Evolutionary conservation across 148 eudicot genomes (phyloP), one percentile per base, ranked within the genome.

Genomic region (Spergularia marina): DNA sequence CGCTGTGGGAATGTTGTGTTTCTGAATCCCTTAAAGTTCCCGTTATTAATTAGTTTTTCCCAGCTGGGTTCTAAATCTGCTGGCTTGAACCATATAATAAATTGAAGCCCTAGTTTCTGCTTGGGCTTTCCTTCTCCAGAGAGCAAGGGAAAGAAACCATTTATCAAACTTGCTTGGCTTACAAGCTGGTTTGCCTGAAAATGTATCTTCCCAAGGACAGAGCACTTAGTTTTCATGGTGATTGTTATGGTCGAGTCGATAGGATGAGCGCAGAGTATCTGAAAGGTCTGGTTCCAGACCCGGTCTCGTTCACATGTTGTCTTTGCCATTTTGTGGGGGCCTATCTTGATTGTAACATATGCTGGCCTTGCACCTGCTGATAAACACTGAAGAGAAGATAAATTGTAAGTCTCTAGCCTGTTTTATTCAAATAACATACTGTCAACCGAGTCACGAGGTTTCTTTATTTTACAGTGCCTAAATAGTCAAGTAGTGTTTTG

Each of bases 221-320:
- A 78, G 52, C 89, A 86, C 71, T 85, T 92, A 53, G 89, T 87
- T 81, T 85, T 90, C 77, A 95, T 76, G 54, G 91, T 83, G 65
- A 95, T 86, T 53, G 89, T 90, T 81, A 95, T 80, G 39, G 73
- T 82, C 20, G 97, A 76, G 14, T 90, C 84, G 0, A 84, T 79
- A 5, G 90, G 83, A 83, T 95, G 94, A 39, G 99, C 99, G 74
- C 99, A 92, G 4, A 89, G 86, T 71, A 95, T 84, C 71, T 84
- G 90, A 55, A 92, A 90, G 59, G 96, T 95, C 75, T 90, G 99
- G 84, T 95, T 95, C 99, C 99, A 95, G 61, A 90, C 79, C 3
- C 90, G 78, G 64, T 85, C 90, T 10, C 76, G 66, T 83, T 88
- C 89, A 10, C 74, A 85, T 71, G 78, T 84, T 40, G 99, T 92